Base-by-base conservation (phyloP, 768 basidiomycete genomes). In the Auricularia auricula-judae region DNA sequence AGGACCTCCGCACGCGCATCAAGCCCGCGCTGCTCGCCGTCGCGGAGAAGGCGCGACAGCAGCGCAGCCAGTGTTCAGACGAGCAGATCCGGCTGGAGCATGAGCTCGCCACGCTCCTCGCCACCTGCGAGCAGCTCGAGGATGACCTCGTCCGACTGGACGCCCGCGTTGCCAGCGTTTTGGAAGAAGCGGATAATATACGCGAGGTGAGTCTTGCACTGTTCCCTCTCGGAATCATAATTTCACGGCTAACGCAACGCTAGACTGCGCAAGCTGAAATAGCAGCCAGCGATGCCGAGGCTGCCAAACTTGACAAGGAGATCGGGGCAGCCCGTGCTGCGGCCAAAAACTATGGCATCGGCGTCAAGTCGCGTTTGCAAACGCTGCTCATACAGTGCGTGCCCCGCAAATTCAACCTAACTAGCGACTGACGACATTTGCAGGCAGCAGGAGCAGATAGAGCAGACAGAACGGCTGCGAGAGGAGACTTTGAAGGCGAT, bases 401-500 rank as follows among this genome's bases (percentile, higher is more conserved):
- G 21, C 61, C 47, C 59, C 53, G 63, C 33, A 59, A 61, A 39
- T 65, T 59, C 58, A 59, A 23, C 63, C 58, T 58, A 61, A 35
- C 59, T 29, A 51, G 63, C 44, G 58, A 63, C 58, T 36, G 61
- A 42, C 51, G 23, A n/a, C 35, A 51, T 62, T 7, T 35, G 51
- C 71, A 92, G 90, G 62, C 88, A 90, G 71, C 84, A 84, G 67
- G 90, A 92, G 70, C 89, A 92, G 70, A 75, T 88, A 12, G 88
- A 89, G 66, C 89, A 87, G 70, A 84, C 88, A 23, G 80, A 82
- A 59, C 82, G 88, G 61, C 71, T 92, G 35, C 87, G 84, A 68
- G 89, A 93, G 63, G 89, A 91, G 69, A 91, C 88, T 0, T 82
- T 89, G 56, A 84, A 88, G 0, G 87, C 86, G 18, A 89, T 93